Base-by-base conservation (phyloP, 2,329 filamentous ascomycete species). In the Juglanconis oblonga region DNA sequence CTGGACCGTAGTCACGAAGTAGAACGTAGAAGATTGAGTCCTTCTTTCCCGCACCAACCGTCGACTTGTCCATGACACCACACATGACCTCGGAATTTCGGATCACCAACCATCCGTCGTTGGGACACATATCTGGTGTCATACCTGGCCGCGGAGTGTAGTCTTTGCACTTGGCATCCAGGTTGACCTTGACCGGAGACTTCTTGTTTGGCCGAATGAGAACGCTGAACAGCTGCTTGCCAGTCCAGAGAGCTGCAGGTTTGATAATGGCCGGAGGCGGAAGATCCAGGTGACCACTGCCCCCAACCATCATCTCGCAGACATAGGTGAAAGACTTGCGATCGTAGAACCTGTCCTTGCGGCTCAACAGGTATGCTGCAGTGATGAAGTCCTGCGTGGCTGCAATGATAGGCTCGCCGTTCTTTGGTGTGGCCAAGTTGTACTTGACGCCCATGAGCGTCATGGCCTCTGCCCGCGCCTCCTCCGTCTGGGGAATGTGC, bases 321-420 rank as follows among this genome's bases (percentile, higher is more conserved):
- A 97, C 85, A 66, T 96, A 93, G 2, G 90, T 88, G 70, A 99
- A 99, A 0, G 90, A 88, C 67, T 89, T 89, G 55, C 94, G 87
- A 68, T 96, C 92, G 69, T 90, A 97, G 75, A 99, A 98, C 59
- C 87, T 86, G 71, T 98, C 94, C 71, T 98, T 98, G 74, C 88
- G 90, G 68, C 92, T 97, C 32, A 98, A 80, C 4, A 98, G 78
- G 71, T 92, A 99, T 0, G 95, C 91, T 4, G 93, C 93, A 32
- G 94, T 98, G 68, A 99, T 98, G 77, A 99, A 99, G 81, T 99
- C 95, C 70, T 99, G 95, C 35, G 96, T 99, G n/a, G 95, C 94
- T 17, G 93, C 92, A 77, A 99, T 98, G 68, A 99, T 96, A 1
- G 95, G 95, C 67, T 97, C 94, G 71, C 95, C 95, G 76, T 98